Percentiles rank a stretch among this genome's conserved stretches.
phyloP scores from a whole-genome alignment of 352 stramenopile genomes.

The Phytophthora melonis region DNA sequence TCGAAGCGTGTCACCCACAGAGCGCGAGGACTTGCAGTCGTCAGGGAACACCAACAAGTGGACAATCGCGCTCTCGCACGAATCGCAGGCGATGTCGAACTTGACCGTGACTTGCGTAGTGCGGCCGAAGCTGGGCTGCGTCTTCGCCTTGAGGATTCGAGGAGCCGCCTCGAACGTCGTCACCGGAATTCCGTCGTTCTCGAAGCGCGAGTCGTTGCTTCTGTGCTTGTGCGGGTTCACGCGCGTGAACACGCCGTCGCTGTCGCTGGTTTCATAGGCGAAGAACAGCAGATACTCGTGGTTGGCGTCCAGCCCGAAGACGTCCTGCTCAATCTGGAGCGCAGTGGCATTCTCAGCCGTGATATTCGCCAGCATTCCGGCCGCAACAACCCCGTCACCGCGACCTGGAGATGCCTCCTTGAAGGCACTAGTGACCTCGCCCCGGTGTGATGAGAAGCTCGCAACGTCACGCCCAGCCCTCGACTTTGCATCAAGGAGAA shows the following conservation, averaged over 20 bases:
- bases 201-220: conserved; percentile 48
- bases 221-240: conserved; percentile 71
- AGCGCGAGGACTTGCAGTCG: conserved; percentile 35
- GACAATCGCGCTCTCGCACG: conserved; percentile 57
- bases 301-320: conserved; percentile 55
- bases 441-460: conserved; percentile 23
- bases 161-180: conserved; percentile 64
- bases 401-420: conserved; percentile 28
- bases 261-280: conserved; percentile 73
- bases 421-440: conserved; percentile 36
- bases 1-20: conserved; percentile 30
- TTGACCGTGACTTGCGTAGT: conserved; percentile 63
- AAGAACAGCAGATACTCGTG: conserved; percentile 76
- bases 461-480: conserved; percentile 31
- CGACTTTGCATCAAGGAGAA: conserved; percentile 64
- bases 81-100: conserved; percentile 64
- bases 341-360: conserved; percentile 58
- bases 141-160: conserved; percentile 49
- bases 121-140: conserved; percentile 60
- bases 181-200: conserved; percentile 61
- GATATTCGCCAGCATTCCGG: conserved; percentile 53
- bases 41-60: conserved; percentile 62
- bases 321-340: conserved; percentile 46
- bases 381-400: conserved; percentile 52
- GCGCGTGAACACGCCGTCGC: conserved; percentile 72